phyloP scores from a whole-genome alignment of 2,329 filamentous ascomycete genomes.

The Fusarium incarnatum region DNA sequence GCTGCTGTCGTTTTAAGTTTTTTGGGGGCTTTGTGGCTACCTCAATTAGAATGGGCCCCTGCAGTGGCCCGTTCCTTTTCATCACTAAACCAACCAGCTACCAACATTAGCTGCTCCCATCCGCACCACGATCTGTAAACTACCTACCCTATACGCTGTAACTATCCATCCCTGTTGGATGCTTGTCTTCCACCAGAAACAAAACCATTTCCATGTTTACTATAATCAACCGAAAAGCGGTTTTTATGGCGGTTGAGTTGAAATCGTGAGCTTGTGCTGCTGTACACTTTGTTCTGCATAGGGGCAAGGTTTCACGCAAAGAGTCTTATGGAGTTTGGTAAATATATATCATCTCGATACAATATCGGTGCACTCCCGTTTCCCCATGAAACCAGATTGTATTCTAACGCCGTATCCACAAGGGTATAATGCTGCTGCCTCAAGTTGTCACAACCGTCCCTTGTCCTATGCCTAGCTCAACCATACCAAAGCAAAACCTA shows the following conservation, averaged over 20 bases:
- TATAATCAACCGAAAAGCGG: neutral
- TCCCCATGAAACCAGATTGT: neutral
- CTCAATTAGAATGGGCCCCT: conserved; percentile 1
- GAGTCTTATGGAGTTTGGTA: neutral
- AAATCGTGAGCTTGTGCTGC: neutral
- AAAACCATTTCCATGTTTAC: neutral
- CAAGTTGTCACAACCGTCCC: conserved; percentile 8
- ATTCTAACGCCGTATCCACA: conserved; percentile 23
- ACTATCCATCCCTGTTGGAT: neutral
- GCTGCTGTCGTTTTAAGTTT: conserved; percentile 9
- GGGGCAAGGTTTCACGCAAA: neutral
- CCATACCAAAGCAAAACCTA: conserved; percentile 17
- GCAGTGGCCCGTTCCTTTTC: neutral
- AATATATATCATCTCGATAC: neutral
- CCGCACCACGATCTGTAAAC: neutral
- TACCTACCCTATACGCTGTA: neutral
- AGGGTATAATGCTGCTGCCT: conserved; percentile 32
- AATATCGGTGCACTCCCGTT: neutral
- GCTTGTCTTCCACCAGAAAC: neutral
- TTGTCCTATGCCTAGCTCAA: conserved; percentile 3
- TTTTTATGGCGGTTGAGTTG: neutral
- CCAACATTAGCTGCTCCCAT: neutral
- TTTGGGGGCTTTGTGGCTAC: conserved; percentile 5
- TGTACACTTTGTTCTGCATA: neutral
- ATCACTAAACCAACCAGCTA: neutral